Evolutionary conservation across 2,329 filamentous ascomycete genomes (phyloP), one percentile per base, ranked within the genome.

Genomic region (Fusarium vanettenii): DNA sequence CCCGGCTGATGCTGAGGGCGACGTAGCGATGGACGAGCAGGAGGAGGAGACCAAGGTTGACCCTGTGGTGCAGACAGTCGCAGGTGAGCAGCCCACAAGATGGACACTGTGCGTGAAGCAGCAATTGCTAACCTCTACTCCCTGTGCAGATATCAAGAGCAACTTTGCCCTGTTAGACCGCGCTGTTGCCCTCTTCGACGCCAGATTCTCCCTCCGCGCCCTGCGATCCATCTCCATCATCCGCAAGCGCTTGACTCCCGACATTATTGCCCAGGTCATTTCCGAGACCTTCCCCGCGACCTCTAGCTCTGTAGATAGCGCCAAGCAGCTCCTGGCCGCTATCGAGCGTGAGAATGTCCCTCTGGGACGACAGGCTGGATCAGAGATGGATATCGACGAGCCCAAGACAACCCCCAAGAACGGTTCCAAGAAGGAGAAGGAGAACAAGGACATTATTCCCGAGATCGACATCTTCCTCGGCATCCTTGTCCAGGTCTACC

Each of bases 201-300:
- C 95, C 69, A 92, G 97, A 87, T 99, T 98, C 86, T 95, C 96
- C 67, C 93, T 99, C 74, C 92, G 97, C 81, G 97, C 97, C 72
- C 90, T 99, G 74, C 93, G 97, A 80, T 97, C 95, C 79, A 97
- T 98, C 86, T 98, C 97, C 45, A 95, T 95, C 65, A 92, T 98
- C 83, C 95, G 97, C 83, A 98, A 98, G 89, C 92, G 94, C 76
- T 89, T 98, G 77, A 94, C 92, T 16, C 90, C 94, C 68, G 94
- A 96, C 78, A 92, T 97, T 77, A 88, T 98, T 76, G 90, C 92
- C 60, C 92, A 94, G 83, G 93, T 93, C 79, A 93, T 98, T 80
- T 91, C 91, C 78, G 92, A 97, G 79, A 95, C 93, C 48, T 97
- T 95, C 84, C 88, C 92, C 65, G 86, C 89, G 27, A 87, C 86